phyloP scores from a whole-genome alignment of 2,329 filamentous ascomycete genomes.

The Alternaria tenuissima region DNA sequence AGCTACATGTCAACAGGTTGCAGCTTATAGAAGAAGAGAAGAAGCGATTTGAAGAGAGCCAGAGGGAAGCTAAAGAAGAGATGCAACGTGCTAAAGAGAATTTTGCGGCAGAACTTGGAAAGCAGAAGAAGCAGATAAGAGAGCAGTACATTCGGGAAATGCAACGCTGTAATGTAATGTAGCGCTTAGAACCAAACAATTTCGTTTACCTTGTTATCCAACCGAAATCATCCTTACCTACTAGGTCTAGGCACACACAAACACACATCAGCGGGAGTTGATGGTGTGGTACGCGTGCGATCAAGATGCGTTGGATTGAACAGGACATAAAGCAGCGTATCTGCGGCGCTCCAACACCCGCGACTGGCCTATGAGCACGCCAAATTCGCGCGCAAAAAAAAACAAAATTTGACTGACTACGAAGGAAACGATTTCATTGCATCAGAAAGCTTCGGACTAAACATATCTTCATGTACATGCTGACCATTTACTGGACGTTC shows the following conservation, averaged over 20 bases:
- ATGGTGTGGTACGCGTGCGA: too few relatives aligned
- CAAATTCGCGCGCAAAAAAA: neutral
- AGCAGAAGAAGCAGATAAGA: neutral
- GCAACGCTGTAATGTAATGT: neutral
- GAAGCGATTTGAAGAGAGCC: conserved; percentile 1
- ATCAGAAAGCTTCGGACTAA: neutral
- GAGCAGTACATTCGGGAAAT: neutral
- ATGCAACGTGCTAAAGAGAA: neutral
- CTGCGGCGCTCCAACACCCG: neutral
- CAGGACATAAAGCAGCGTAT: neutral
- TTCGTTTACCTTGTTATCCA: neutral
- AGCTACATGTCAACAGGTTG: conserved; percentile 3
- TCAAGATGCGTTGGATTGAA: too few relatives aligned
- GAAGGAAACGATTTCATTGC: neutral
- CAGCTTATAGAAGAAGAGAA: conserved; percentile 11
- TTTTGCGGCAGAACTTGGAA: neutral
- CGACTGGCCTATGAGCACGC: too few relatives aligned
- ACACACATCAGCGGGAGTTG: too few relatives aligned
- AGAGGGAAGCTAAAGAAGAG: neutral
- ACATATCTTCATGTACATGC: too few relatives aligned
- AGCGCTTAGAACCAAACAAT: neutral
- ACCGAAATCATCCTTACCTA: neutral
- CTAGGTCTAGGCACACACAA: too few relatives aligned
- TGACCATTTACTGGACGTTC: conserved; percentile 5
- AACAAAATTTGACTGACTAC: too few relatives aligned